phyloP scores from a whole-genome alignment of 2,329 filamentous ascomycete species.

The Diplodia seriata region DNA sequence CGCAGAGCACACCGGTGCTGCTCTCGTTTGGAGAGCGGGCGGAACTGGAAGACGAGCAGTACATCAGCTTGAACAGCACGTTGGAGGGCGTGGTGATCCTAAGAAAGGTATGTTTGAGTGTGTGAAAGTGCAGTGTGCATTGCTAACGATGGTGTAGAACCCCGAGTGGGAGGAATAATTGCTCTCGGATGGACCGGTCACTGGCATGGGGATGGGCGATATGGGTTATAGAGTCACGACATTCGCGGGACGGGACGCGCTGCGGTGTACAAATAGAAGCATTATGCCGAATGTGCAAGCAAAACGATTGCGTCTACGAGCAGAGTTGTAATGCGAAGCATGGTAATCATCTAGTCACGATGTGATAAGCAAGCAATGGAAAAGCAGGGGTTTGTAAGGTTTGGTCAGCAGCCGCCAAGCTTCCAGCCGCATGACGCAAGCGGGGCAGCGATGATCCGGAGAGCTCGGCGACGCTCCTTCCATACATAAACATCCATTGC shows the following conservation, averaged over 20 bases:
- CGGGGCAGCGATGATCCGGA: slow-evolving; percentile 14
- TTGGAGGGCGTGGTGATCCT: slow-evolving; percentile 95
- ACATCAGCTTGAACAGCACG: slow-evolving; percentile 87
- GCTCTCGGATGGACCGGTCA: not conserved
- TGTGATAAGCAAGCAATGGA: slow-evolving; percentile 17
- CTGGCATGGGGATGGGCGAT: slow-evolving; percentile 10
- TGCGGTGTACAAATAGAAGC: slow-evolving; percentile 31
- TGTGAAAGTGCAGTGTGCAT: not conserved
- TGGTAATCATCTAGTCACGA: not conserved
- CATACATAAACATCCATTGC: slow-evolving; percentile 8
- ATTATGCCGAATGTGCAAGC: slow-evolving; percentile 16
- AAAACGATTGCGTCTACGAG: not conserved
- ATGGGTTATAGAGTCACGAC: slow-evolving; percentile 26
- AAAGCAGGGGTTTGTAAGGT: slow-evolving; percentile 33
- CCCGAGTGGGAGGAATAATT: slow-evolving; percentile 53
- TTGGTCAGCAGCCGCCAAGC: slow-evolving; percentile 32
- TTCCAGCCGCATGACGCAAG: slow-evolving; percentile 27
- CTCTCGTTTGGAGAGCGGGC: slow-evolving; percentile 94
- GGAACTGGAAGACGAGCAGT: slow-evolving; percentile 97
- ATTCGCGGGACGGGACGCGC: slow-evolving; percentile 12
- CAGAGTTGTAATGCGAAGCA: not conserved
- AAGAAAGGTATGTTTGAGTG: slow-evolving; percentile 75
- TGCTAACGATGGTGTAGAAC: slow-evolving; percentile 46
- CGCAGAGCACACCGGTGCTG: slow-evolving; percentile 96
- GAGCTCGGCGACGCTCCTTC: not conserved